These are phyloP conservation scores for Suillus luteus DNA, from an alignment of 768 basidiomycete genomes.

Conservation along the genomic window DNA sequence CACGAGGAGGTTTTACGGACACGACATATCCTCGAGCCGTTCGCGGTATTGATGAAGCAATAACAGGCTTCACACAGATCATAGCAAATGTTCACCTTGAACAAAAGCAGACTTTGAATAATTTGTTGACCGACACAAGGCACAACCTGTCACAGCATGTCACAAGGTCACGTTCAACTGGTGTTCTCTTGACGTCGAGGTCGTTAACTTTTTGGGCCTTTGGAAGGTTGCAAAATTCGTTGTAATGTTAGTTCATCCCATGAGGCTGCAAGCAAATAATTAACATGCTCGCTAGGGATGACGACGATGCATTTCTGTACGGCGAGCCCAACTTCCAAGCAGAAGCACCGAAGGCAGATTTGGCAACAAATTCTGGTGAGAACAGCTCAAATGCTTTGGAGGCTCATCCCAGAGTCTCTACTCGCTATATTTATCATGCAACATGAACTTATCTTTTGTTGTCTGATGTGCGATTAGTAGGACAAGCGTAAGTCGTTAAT, in stretches of 20 bases:
- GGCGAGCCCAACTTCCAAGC: constrained; percentile 47
- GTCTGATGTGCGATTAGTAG: constrained; percentile 50
- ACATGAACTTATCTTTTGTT: constrained; percentile 39
- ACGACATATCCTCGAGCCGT: constrained; percentile 53
- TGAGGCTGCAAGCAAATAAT: constrained; percentile 18
- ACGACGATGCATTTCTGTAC: constrained; percentile 82
- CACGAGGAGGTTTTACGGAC: constrained; percentile 52
- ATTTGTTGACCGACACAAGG: constrained; percentile 2
- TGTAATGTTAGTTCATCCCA: constrained; percentile 26
- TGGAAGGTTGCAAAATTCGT: constrained; percentile 7
- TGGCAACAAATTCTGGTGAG: constrained; percentile 48
- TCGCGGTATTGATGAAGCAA: constrained; percentile 17
- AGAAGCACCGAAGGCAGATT: constrained; percentile 34
- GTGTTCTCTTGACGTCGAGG: constrained; percentile 22
- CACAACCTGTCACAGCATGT: constrained; percentile 23
- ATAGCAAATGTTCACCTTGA: constrained; percentile 11
- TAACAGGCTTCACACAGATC: constrained; percentile 13
- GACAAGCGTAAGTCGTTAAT: constrained; percentile 61
- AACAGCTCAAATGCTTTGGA: constrained; percentile 31
- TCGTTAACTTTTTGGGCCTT: constrained; percentile 16
- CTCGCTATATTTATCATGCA: constrained; percentile 39
- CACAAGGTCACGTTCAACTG: constrained; percentile 29
- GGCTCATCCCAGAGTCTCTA: constrained; percentile 31
- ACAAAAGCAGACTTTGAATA: constrained; percentile 2
- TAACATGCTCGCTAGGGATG: constrained; percentile 53